Evolutionary conservation across 768 basidiomycete species (phyloP), one percentile per base, ranked within the genome.

Genomic region (Mrakia gelida): DNA sequence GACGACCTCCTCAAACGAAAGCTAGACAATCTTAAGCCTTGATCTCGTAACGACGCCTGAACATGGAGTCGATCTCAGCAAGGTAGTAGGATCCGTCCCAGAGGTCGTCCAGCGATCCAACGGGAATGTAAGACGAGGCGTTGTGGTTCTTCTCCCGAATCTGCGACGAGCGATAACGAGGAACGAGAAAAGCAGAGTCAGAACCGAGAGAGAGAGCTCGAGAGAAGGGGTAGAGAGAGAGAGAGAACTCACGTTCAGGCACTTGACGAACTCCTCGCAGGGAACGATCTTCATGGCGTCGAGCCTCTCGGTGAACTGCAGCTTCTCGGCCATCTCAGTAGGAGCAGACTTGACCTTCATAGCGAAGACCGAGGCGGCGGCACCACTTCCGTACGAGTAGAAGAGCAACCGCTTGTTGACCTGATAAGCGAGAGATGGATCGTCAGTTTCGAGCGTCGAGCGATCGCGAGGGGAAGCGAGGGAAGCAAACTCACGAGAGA

Each of bases 101-200:
- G 84, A 99, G 91, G 88, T 97, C 92, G 79, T 95, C 92, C 78
- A 95, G 85, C 32, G 90, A 90, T 67, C 97, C 97, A 72, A 89
- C 88, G 18, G 97, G 97, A 4, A 89, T 88, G 87, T 92, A 99
- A 81, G 90, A 87, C 34, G 88, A 89, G 23, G 93, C 90, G 82
- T 95, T 96, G 88, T 98, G 95, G 88, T 95, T 96, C 86, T 92
- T 91, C 87, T 98, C 96, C 61, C 96, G 93, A 73, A 98, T 90
- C 95, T 95, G 81, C 30, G 49, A 52, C 15, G 49, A 52, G 45
- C 49, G 18, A 52, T n/a, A 52, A 71, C 49, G 75, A 6, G 41
- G 38, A 32, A 8, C 10, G n/a, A 71, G 54, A 67, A 26, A 68
- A 73, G 76, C 13, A 6, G n/a, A 68, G 34, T n/a, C 74, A 78